A percentile compares a stretch with the other conserved stretches of the same genome.
phyloP scores from a whole-genome alignment of 2,329 filamentous ascomycete genomes.

The Pseudogymnoascus destructans region DNA sequence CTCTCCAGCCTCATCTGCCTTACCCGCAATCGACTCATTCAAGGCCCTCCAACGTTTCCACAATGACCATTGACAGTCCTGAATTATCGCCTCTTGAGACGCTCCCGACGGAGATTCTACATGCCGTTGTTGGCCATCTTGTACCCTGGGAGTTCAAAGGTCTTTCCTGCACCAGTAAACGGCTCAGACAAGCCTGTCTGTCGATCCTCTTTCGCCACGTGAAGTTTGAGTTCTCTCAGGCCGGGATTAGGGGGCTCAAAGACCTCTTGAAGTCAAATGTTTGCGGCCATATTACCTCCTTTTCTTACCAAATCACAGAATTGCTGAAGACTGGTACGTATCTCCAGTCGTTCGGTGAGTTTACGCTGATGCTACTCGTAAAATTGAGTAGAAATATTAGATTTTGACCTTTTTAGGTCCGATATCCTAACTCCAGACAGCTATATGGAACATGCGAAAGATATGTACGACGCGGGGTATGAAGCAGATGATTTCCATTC shows the following conservation, averaged over 20 bases:
- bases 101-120: conserved; percentile 10
- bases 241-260: conserved; percentile 10
- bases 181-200: conserved; percentile 11
- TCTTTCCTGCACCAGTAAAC: conserved; percentile 12
- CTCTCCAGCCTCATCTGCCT: neutral
- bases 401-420: conserved; percentile 13
- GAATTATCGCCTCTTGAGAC: neutral
- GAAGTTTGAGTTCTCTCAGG: conserved; percentile 11
- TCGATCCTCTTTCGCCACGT: conserved; percentile 11
- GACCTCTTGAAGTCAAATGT: conserved; percentile 12
- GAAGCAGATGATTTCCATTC: conserved; percentile 10
- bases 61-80: neutral
- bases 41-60: neutral
- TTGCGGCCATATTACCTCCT: conserved; percentile 11
- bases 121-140: conserved; percentile 9
- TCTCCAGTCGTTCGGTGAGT: neutral
- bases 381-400: conserved; percentile 6
- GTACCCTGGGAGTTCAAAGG: conserved; percentile 9
- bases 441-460: conserved; percentile 12
- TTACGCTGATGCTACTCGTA: neutral
- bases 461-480: conserved; percentile 10
- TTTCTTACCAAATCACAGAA: conserved; percentile 8
- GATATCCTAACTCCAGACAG: conserved; percentile 12
- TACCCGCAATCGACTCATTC: neutral
- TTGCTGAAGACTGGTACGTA: neutral